Evolutionary conservation across 129 eudicot species (phyloP).

Genomic region (Saposhnikovia divaricata): DNA sequence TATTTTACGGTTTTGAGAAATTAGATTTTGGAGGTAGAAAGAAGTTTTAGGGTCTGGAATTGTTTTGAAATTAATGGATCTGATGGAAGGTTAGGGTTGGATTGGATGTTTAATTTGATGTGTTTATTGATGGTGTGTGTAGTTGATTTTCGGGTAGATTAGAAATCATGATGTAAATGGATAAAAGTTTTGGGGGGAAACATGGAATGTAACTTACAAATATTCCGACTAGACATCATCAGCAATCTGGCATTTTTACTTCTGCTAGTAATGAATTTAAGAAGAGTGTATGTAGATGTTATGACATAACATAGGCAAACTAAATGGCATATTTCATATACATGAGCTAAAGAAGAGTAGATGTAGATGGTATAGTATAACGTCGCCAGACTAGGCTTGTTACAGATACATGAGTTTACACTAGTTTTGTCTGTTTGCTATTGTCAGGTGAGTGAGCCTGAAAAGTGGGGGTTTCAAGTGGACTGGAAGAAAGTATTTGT

Average conservation of each 20-base stretch:
- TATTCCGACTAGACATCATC: neutral
- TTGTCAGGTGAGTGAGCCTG: constrained; percentile 91
- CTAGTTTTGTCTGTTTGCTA: constrained; percentile 17
- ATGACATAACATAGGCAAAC: neutral
- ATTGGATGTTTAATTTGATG: neutral
- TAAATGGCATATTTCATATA: neutral
- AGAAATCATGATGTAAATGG: neutral
- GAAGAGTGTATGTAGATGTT: neutral
- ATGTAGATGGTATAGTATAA: neutral
- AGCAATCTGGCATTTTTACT: neutral
- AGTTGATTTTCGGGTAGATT: too few relatives aligned
- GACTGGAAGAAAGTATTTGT: constrained; percentile 87
- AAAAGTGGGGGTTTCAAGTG: constrained; percentile 67
- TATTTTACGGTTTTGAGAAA: neutral
- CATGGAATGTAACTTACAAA: neutral
- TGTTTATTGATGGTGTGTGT: neutral
- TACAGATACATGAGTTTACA: neutral
- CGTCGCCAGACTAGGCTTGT: neutral
- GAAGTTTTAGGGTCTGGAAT: constrained; percentile 21
- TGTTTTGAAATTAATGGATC: constrained; percentile 8
- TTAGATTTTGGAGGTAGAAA: neutral
- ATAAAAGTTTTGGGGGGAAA: neutral
- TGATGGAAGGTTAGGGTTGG: neutral
- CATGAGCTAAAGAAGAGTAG: neutral
- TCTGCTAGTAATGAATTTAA: neutral